These are phyloP conservation scores for Mycosphaerella arachidis DNA, from an alignment of 2,329 filamentous ascomycete species.

Conservation along the genomic window DNA sequence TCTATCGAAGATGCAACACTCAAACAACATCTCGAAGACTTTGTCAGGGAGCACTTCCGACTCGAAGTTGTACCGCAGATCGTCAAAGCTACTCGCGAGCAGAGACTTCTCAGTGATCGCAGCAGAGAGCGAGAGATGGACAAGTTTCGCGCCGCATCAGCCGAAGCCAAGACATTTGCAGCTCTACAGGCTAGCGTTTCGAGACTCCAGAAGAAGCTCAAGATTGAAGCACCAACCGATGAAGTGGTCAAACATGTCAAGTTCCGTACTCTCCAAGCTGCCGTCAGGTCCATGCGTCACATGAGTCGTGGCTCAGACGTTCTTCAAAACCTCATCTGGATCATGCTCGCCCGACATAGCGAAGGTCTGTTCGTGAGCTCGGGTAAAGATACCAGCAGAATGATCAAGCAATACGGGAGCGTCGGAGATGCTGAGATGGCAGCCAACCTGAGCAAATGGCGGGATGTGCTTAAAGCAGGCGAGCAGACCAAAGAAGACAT, in stretches of 20 bases:
- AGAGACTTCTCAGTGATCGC: conserved; percentile 18
- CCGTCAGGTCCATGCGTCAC: conserved; percentile 20
- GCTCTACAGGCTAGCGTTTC: conserved; percentile 18
- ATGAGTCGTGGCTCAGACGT: conserved; percentile 28
- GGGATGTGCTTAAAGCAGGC: conserved; percentile 27
- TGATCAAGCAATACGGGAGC: conserved; percentile 28
- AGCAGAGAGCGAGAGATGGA: conserved; percentile 21
- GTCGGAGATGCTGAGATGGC: conserved; percentile 17
- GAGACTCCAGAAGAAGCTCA: conserved; percentile 28
- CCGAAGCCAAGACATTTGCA: conserved; percentile 17
- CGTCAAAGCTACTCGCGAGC: conserved; percentile 9
- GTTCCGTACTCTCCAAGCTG: conserved; percentile 16
- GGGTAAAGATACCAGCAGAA: conserved; percentile 33
- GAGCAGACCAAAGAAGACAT: conserved; percentile 20
- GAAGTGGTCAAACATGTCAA: conserved; percentile 13
- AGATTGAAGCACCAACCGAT: conserved; percentile 18
- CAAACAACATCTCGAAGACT: conserved; percentile 25
- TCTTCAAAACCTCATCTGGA: conserved; percentile 32
- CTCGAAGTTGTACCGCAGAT: conserved; percentile 18
- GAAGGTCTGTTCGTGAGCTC: conserved; percentile 29
- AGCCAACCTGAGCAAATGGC: conserved; percentile 21
- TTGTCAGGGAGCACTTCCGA: conserved; percentile 21
- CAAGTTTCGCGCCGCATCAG: conserved; percentile 21
- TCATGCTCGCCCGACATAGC: conserved; percentile 23
- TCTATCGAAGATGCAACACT: conserved; percentile 22